phyloP scores from a whole-genome alignment of 176 grass and related monocot species.

The Aegilops longissima region DNA sequence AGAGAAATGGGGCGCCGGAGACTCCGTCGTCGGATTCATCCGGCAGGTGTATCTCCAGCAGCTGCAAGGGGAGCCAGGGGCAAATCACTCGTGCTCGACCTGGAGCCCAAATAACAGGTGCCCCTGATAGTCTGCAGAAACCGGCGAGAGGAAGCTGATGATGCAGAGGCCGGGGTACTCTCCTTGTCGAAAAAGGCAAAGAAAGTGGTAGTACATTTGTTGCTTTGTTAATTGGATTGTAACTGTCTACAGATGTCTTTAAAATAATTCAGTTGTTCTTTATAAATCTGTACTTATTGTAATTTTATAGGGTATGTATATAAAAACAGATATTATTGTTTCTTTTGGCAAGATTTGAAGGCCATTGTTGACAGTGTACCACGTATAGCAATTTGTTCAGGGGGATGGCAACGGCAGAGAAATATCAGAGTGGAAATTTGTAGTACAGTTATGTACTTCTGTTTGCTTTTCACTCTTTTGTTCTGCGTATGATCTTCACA shows the following conservation, averaged over 20 bases:
- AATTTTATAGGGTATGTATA: neutral
- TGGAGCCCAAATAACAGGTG: conserved; percentile 32
- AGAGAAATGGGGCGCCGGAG: neutral
- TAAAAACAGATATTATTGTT: neutral
- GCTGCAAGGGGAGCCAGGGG: neutral
- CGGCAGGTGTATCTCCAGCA: conserved; percentile 28
- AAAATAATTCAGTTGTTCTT: neutral
- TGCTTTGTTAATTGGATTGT: neutral
- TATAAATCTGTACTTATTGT: neutral
- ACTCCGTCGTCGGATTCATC: conserved; percentile 31
- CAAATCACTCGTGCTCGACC: conserved; percentile 26
- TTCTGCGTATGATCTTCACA: no score
- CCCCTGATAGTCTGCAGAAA: neutral
- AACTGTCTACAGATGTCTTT: neutral
- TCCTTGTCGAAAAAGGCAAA: no score
- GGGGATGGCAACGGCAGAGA: neutral
- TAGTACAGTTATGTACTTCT: neutral
- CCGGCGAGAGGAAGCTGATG: neutral
- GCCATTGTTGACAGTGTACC: neutral
- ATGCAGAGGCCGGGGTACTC: neutral
- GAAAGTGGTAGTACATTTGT: neutral
- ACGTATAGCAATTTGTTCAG: neutral
- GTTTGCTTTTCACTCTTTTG: neutral
- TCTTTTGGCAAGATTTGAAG: neutral
- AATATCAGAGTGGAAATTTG: neutral